Conservation (phyloP, 1,284 basidiomycete genomes). For the Athelia sp. region DNA sequence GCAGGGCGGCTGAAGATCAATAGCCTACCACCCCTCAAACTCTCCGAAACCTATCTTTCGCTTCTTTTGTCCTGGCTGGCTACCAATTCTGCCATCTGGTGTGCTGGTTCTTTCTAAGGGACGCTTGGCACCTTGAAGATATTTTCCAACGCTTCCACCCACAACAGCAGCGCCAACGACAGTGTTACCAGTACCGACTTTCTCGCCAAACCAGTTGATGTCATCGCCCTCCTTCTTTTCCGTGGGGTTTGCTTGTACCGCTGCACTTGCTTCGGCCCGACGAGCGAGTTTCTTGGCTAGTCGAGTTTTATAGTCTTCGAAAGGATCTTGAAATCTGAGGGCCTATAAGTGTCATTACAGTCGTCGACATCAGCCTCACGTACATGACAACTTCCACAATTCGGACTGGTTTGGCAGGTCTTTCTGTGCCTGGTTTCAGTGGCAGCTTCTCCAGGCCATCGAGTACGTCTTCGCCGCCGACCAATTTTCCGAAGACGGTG, state of each 20-base stretch:
- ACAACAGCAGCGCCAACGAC: slow-evolving; percentile 21
- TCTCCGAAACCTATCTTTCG: slow-evolving; percentile 76
- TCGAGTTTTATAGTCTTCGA: slow-evolving; percentile 77
- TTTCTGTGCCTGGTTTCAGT: slow-evolving; percentile 79
- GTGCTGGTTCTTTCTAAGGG: slow-evolving; percentile 24
- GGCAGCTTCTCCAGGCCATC: slow-evolving; percentile 80
- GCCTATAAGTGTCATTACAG: background rate
- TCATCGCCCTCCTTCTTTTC: slow-evolving; percentile 55
- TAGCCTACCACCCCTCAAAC: slow-evolving; percentile 61
- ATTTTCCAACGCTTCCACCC: slow-evolving; percentile 53
- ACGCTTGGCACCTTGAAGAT: slow-evolving; percentile 52
- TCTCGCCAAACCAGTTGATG: slow-evolving; percentile 82
- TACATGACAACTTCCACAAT: slow-evolving; percentile 78
- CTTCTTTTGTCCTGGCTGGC: slow-evolving; percentile 57
- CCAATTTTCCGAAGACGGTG: slow-evolving; percentile 95
- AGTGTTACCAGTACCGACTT: slow-evolving; percentile 46
- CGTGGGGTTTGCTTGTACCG: slow-evolving; percentile 15
- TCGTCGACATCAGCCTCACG: slow-evolving; percentile 17
- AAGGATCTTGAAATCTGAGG: slow-evolving; percentile 76
- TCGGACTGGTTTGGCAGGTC: slow-evolving; percentile 77
- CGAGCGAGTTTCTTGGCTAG: slow-evolving; percentile 70
- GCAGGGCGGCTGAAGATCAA: no score
- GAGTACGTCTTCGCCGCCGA: slow-evolving; percentile 90
- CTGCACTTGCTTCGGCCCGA: slow-evolving; percentile 52
- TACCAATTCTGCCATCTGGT: slow-evolving; percentile 8